Evolutionary conservation across 768 basidiomycete species (phyloP), one percentile per base, ranked within the genome.

Genomic region (Mycena filopes): DNA sequence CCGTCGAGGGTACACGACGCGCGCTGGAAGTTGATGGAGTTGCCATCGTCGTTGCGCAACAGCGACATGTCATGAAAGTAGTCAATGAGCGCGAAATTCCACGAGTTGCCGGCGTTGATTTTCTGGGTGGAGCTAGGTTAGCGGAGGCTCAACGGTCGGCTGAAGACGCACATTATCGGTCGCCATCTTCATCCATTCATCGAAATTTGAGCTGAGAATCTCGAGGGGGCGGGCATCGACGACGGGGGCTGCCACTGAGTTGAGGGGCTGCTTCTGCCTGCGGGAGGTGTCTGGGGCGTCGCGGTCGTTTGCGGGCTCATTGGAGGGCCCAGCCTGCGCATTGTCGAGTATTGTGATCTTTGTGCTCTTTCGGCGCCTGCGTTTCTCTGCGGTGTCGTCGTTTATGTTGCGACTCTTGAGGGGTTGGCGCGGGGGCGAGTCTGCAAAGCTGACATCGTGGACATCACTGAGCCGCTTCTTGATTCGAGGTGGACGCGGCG

Each of bases 141-240:
- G 62, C 33, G 31, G 59, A 61, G 54, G 33, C 36, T 40, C 57
- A 10, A 38, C 51, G 28, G 16, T 31, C n/a, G 58, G 56, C 43
- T 21, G 21, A 57, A 29, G 55, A 81, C 89, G 71, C 75, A 98
- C 98, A 78, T 99, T 99, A 75, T 99, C 97, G 3, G 97, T 99
- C 1, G 96, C 96, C 89, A 99, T 90, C 83, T 99, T 99, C 97
- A 99, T 99, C 98, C 98, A 99, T 78, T 99, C 96, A 76, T 99
- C 98, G 73, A 91, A 98, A 71, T 96, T 98, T 41, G 89, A 91
- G 78, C 84, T 94, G 87, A 94, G 93, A n/a, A 95, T 86, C 68
- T 96, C 93, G 69, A 90, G 59, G 7, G 40, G 55, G 28, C 28
- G 78, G 0, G 90, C 86, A 45, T 89, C 84, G 28, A 89, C 86